Base-by-base conservation (phyloP, 129 eudicot species). In the Sambucus nigra region DNA sequence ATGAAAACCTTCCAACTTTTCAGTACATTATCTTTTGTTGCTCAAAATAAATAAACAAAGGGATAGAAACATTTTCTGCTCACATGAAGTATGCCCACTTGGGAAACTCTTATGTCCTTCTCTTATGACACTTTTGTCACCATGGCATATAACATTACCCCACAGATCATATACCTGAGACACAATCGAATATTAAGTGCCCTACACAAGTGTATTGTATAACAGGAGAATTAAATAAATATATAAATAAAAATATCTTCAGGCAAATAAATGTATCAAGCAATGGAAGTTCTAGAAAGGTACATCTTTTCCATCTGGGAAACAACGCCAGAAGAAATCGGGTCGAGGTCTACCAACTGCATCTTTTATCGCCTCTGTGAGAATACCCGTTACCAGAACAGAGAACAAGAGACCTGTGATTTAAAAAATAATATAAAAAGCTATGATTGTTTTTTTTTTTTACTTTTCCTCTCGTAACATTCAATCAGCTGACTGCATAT, bases 271-370 rank as follows among this genome's bases (percentile, higher is more conserved):
- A 55, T 48, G 13, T 7, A 44, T 27, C 53, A 59, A 16, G 42
- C 19, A 26, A 18, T 15, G 13, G 5, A 10, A 31, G 51, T 38
- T 21, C 32, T 22, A 59, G 39, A 63, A 58, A 11, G 44, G 35
- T 82, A 91, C 98, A 60, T 82, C 95, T 55, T 69, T 72, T 51
- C 98, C 98, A 68, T 91, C 98, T 13, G 98, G 98, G 67, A 91
- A 91, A 74, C 98, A 91, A 16, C 95, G 80, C 98, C 98, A 91
- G 50, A 91, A 91, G 74, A 91, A 91, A 59, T 91, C 84, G 0
- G 98, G 98, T 12, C 95, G 75, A 50, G 98, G 98, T 39, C 98
- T 73, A 40, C 98, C 98, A 35, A 85, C 95, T 11, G 83, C 95
- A 61, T 79, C 86, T 76, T 91, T 91, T 26, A 85, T 82, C n/a